These are phyloP conservation scores for Astragalus glycyphyllos DNA, from an alignment of 306 rosid species.

Conservation along the genomic window DNA sequence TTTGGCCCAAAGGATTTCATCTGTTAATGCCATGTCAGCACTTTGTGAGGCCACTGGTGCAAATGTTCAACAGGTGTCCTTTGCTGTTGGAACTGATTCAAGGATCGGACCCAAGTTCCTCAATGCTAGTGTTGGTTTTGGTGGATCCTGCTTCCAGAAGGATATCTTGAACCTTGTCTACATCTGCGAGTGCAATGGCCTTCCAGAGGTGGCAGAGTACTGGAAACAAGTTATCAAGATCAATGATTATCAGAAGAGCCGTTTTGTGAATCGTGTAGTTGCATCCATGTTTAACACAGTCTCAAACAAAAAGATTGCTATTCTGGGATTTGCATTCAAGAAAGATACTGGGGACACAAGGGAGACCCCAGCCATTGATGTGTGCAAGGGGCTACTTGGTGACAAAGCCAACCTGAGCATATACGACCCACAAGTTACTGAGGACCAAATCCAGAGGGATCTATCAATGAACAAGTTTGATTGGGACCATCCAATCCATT, in stretches of 20 bases:
- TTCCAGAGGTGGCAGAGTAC: slow-evolving; percentile 98
- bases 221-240: slow-evolving; percentile 99
- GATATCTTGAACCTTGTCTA: slow-evolving; percentile 92
- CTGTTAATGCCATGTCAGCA: slow-evolving; percentile 99
- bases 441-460: slow-evolving; percentile 97
- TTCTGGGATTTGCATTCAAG: slow-evolving; percentile 95
- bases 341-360: slow-evolving; percentile 98
- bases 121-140: slow-evolving; percentile 98
- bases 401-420: slow-evolving; percentile 93
- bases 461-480: slow-evolving; percentile 86
- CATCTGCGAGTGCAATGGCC: slow-evolving; percentile 99
- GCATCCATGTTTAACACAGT: slow-evolving; percentile 98
- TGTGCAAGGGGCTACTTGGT: slow-evolving; percentile 91
- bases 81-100: slow-evolving; percentile 89
- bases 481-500: slow-evolving; percentile 97
- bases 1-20: slow-evolving; percentile 98
- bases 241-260: slow-evolving; percentile 93
- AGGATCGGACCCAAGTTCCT: slow-evolving; percentile 98
- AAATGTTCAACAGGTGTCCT: slow-evolving; percentile 77
- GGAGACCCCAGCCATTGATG: slow-evolving; percentile 98
- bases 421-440: slow-evolving; percentile 86
- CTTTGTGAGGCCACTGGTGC: slow-evolving; percentile 99
- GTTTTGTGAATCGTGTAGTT: slow-evolving; percentile 96
- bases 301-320: slow-evolving; percentile 82
- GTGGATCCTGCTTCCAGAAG: slow-evolving; percentile 99